Percentiles rank a stretch among this genome's conserved stretches.
Conservation (phyloP, 805 yeast species). For the Cyberlindnera bimundalis region DNA sequence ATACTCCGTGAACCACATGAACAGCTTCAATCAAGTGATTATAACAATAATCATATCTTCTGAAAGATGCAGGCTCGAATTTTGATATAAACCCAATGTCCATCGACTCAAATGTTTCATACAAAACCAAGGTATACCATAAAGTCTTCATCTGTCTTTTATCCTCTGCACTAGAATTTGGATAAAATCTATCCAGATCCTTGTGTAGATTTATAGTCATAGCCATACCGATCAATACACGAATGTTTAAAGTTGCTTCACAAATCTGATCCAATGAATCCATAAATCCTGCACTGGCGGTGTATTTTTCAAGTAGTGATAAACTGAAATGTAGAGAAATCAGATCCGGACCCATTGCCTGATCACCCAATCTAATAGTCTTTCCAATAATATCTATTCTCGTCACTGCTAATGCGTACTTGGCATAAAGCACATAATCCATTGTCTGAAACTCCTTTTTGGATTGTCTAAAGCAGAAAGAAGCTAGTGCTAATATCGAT, state of each 20-base stretch:
- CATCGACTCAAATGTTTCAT: constrained; percentile 17
- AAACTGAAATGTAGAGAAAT: constrained; percentile 6
- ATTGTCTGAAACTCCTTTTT: not conserved
- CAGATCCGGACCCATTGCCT: constrained; percentile 8
- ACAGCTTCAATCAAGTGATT: constrained; percentile 14
- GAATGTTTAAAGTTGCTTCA: constrained; percentile 12
- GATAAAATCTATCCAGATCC: constrained; percentile 15
- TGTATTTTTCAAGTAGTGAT: constrained; percentile 15
- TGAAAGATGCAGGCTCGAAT: constrained; percentile 16
- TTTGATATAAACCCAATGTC: constrained; percentile 20
- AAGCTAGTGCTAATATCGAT: constrained; percentile 7
- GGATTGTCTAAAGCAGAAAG: constrained; percentile 13
- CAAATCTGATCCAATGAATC: constrained; percentile 13
- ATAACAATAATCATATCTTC: constrained; percentile 17
- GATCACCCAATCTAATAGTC: constrained; percentile 10
- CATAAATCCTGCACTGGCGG: constrained; percentile 17
- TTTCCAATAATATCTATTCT: constrained; percentile 13
- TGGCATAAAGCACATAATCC: constrained; percentile 12
- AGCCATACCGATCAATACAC: constrained; percentile 13
- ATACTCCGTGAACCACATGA: constrained; percentile 15
- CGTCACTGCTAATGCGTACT: constrained; percentile 14
- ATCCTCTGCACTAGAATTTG: constrained; percentile 6
- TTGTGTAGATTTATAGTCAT: constrained; percentile 11
- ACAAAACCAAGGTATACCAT: constrained; percentile 17
- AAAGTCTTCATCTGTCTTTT: constrained; percentile 15